A percentile compares a stretch with the other conserved stretches of the same genome.
phyloP scores from a whole-genome alignment of 2,329 filamentous ascomycete genomes.

The Paraphaeosphaeria minitans region DNA sequence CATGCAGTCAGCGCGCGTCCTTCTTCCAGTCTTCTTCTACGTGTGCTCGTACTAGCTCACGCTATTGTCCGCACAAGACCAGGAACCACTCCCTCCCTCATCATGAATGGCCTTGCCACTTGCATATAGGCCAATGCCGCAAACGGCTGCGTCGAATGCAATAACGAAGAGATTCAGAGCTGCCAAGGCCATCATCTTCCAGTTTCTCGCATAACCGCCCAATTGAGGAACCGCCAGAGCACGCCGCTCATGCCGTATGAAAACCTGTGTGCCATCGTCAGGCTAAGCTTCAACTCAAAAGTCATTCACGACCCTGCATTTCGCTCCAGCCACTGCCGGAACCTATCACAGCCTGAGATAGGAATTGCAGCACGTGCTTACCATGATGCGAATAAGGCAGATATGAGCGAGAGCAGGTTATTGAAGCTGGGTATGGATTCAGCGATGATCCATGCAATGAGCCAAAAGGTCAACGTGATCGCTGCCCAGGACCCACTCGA shows the following conservation, averaged over 20 bases:
- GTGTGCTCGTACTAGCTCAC: background rate
- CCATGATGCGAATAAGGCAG: conserved; percentile 65
- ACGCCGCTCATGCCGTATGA: conserved; percentile 55
- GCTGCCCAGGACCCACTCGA: conserved; percentile 59
- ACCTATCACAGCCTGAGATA: background rate
- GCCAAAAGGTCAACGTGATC: conserved; percentile 63
- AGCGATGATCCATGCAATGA: conserved; percentile 69
- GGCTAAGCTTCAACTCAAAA: background rate
- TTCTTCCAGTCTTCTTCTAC: background rate
- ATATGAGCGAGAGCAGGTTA: conserved; percentile 65
- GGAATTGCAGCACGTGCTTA: background rate
- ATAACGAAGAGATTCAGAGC: conserved; percentile 52
- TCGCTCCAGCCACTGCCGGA: background rate
- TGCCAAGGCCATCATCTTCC: conserved; percentile 54
- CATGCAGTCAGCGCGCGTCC: conserved; percentile 8
- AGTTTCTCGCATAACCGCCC: conserved; percentile 43
- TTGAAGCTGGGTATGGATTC: conserved; percentile 72
- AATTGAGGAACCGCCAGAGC: conserved; percentile 56
- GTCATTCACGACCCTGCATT: background rate
- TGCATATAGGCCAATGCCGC: conserved; percentile 30
- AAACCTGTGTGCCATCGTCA: conserved; percentile 49
- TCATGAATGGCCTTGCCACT: conserved; percentile 31
- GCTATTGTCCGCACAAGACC: conserved; percentile 26
- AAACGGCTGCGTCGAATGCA: conserved; percentile 26
- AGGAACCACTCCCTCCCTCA: conserved; percentile 22